Percentiles rank a stretch among this genome's conserved stretches.
phyloP scores from a whole-genome alignment of 2,329 filamentous ascomycete species.

The Paraphaeosphaeria sporulosa region DNA sequence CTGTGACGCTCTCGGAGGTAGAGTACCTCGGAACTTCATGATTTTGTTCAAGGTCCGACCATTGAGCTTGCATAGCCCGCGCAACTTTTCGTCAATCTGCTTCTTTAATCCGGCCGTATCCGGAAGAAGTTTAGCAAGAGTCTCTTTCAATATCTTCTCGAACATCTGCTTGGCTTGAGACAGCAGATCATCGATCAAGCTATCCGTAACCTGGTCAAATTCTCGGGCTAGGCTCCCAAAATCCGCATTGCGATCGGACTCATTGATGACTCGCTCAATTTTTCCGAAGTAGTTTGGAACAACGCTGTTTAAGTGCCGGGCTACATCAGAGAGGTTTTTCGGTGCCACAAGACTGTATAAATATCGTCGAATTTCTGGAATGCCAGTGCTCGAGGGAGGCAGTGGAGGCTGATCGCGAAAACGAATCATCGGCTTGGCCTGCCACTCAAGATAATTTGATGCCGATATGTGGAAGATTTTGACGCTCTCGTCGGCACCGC shows the following conservation, averaged over 20 bases:
- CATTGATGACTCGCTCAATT: constrained; percentile 6
- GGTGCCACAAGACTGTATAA: constrained; percentile 8
- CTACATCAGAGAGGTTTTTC: too few species aligned
- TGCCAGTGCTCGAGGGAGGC: constrained; percentile 1
- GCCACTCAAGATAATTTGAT: background rate
- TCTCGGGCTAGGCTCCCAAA: constrained; percentile 12
- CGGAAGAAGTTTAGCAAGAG: too few species aligned
- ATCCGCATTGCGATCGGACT: constrained; percentile 8
- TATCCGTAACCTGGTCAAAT: constrained; percentile 7
- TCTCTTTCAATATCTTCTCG: background rate
- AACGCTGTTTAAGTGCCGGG: background rate
- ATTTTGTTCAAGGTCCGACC: constrained; percentile 23
- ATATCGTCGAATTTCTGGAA: constrained; percentile 11
- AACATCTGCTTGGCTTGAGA: background rate
- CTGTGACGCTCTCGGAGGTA: constrained; percentile 22
- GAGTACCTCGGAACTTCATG: constrained; percentile 22
- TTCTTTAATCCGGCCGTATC: background rate
- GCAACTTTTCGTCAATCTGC: constrained; percentile 6
- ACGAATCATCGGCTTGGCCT: background rate
- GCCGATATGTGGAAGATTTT: background rate
- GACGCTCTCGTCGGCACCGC: background rate
- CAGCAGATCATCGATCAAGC: background rate
- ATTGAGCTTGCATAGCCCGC: constrained; percentile 17
- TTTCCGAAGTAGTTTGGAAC: constrained; percentile 9
- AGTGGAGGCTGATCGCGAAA: background rate